Conservation (phyloP, 2,329 filamentous ascomycete genomes). For the Colletotrichum sp. region DNA sequence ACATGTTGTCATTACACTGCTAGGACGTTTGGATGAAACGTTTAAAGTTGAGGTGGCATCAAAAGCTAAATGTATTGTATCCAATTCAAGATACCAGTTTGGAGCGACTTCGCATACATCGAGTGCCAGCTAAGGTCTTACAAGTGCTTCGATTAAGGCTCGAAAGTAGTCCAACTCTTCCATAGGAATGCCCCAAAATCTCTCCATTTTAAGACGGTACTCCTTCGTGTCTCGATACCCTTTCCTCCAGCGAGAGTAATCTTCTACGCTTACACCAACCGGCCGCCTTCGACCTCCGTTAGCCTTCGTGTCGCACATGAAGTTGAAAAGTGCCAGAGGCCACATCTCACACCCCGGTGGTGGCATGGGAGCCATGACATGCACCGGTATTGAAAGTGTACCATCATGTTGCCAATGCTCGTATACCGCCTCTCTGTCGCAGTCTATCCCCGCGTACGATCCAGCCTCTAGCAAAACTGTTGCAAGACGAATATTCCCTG, state of each 20-base stretch:
- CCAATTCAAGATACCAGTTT: neutral
- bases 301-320: neutral
- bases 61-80: fast-evolving
- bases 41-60: neutral
- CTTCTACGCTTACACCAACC: neutral
- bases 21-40: neutral
- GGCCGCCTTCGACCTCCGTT: neutral
- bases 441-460: neutral
- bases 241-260: neutral
- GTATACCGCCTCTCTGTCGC: neutral
- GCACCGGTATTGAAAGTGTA: too few species aligned
- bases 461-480: neutral
- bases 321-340: neutral
- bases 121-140: neutral
- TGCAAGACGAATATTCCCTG: neutral
- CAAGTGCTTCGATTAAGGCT: neutral
- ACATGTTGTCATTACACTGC: neutral
- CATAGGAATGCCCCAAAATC: neutral
- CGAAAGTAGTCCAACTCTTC: neutral
- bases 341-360: neutral
- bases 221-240: neutral
- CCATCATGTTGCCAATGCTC: neutral
- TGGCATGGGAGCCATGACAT: neutral
- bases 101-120: neutral
- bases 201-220: neutral